Base-by-base conservation (phyloP, 2,329 filamentous ascomycete genomes). In the Arthrinium puccinioides region DNA sequence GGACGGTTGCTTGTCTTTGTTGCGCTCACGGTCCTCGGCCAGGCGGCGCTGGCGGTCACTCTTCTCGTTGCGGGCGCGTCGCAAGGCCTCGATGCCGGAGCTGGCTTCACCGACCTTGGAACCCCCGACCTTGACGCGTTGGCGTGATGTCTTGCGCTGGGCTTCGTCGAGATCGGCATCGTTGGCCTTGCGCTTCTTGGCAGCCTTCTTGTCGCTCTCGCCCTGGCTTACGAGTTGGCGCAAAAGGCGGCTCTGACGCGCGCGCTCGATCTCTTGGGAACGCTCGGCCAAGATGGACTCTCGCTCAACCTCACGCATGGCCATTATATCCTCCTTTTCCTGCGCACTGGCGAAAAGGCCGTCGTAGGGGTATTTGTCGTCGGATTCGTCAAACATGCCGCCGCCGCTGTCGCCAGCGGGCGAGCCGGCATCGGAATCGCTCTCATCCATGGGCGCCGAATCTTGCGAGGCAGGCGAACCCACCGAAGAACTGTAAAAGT, bases 231-330 rank as follows among this genome's bases (percentile, higher is more conserved):
- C 74, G 42, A 94, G 79, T 51, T 84, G 82, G 42, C 84, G 85
- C 34, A 96, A 74, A 44, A 89, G 79, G 32, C 81, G 74, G 53
- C 92, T 87, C 63, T 95, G 90, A 42, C 84, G 77, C 50, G 85
- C 82, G 36, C 81, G 80, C 53, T 92, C 85, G 40, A 89, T 82
- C 57, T 92, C 81, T 50, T 87, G 79, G 24, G 84, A 82, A 47
- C 92, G 87, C 49, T 94, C 86, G 15, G 88, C 90, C 6, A 98
- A 75, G 30, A 95, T 82, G 56, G 87, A 79, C 61, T 98, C 92
- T 44, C 90, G 84, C 55, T 94, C 82, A 36, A 97, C 82, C 64
- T 97, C 89, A 21, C 88, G 82, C 74, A 96, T 79, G 39, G 72
- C 76, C 74, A 92, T 81, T 44, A 98, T 92, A 36, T 84, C 71